Percentiles rank a stretch among this genome's conserved stretches.
phyloP scores from a whole-genome alignment of 805 yeast genomes.

The Saccharomycopsis sp. region DNA sequence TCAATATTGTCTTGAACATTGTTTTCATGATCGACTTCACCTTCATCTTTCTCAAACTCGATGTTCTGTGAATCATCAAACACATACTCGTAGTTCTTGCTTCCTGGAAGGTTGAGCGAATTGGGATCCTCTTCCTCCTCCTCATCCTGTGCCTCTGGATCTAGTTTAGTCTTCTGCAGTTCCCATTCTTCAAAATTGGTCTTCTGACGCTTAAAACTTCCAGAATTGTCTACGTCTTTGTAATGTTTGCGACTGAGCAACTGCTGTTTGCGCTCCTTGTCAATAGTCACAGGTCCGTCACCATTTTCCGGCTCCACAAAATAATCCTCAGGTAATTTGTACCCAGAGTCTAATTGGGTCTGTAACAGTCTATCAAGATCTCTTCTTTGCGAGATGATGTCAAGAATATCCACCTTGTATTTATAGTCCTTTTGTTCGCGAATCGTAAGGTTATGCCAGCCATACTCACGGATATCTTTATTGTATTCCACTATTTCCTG shows the following conservation, averaged over 20 bases:
- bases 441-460: slow-evolving; percentile 46
- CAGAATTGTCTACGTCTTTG: slow-evolving; percentile 19
- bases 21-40: slow-evolving; percentile 30
- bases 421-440: slow-evolving; percentile 46
- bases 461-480: slow-evolving; percentile 41
- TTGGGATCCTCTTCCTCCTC: slow-evolving; percentile 32
- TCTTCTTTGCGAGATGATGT: slow-evolving; percentile 36
- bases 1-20: no score
- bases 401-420: slow-evolving; percentile 44
- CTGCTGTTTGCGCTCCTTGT: slow-evolving; percentile 47
- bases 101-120: slow-evolving; percentile 36
- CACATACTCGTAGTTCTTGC: slow-evolving; percentile 63
- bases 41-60: slow-evolving; percentile 41
- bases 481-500: slow-evolving; percentile 44
- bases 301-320: slow-evolving; percentile 39
- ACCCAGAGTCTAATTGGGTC: slow-evolving; percentile 29
- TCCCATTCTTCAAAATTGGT: slow-evolving; percentile 43
- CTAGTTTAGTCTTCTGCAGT: slow-evolving; percentile 39
- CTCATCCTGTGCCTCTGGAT: slow-evolving; percentile 26
- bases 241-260: slow-evolving; percentile 36
- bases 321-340: slow-evolving; percentile 52
- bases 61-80: slow-evolving; percentile 62
- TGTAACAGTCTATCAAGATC: slow-evolving; percentile 27
- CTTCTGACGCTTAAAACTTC: slow-evolving; percentile 10
- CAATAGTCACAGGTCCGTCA: slow-evolving; percentile 31